These are phyloP conservation scores for Aspergillus caelatus DNA, from an alignment of 2,329 filamentous ascomycete genomes.

Conservation along the genomic window DNA sequence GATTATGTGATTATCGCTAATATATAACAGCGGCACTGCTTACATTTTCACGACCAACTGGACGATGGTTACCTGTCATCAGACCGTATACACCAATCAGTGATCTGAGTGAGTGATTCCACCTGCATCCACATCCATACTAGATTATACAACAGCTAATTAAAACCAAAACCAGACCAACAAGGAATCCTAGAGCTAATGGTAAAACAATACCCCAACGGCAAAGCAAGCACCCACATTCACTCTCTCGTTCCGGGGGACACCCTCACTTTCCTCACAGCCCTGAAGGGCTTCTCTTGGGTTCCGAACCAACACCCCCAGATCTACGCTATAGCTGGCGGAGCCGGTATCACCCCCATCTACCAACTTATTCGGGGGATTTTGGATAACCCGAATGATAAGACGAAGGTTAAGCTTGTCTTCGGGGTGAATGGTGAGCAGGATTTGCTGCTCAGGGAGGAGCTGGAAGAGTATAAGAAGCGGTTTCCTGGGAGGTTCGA, in stretches of 20 bases:
- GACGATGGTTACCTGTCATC: constrained; percentile 60
- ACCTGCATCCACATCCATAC: constrained; percentile 6
- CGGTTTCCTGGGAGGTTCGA: constrained; percentile 59
- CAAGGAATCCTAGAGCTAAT: constrained; percentile 65
- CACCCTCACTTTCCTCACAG: constrained; percentile 59
- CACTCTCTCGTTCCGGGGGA: constrained; percentile 67
- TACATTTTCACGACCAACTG: constrained; percentile 62
- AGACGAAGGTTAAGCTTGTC: constrained; percentile 65
- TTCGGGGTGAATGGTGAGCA: constrained; percentile 67
- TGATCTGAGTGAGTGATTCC: constrained; percentile 45
- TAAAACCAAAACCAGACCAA: constrained; percentile 45
- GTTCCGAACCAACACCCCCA: constrained; percentile 52
- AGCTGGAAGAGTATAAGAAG: constrained; percentile 57
- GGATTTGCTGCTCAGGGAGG: constrained; percentile 62
- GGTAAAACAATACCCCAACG: constrained; percentile 69
- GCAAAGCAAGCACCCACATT: constrained; percentile 66
- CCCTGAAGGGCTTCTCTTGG: constrained; percentile 60
- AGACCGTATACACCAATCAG: constrained; percentile 70
- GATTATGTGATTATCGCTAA: neutral
- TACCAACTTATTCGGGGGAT: constrained; percentile 67
- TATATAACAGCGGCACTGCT: constrained; percentile 53
- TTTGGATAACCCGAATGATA: constrained; percentile 62
- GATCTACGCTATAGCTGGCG: constrained; percentile 69
- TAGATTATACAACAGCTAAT: neutral
- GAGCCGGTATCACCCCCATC: constrained; percentile 72